Percentiles rank a stretch among this genome's conserved stretches.
phyloP scores from a whole-genome alignment of 176 grass and related monocot genomes.

The Pontederia paniculata region DNA sequence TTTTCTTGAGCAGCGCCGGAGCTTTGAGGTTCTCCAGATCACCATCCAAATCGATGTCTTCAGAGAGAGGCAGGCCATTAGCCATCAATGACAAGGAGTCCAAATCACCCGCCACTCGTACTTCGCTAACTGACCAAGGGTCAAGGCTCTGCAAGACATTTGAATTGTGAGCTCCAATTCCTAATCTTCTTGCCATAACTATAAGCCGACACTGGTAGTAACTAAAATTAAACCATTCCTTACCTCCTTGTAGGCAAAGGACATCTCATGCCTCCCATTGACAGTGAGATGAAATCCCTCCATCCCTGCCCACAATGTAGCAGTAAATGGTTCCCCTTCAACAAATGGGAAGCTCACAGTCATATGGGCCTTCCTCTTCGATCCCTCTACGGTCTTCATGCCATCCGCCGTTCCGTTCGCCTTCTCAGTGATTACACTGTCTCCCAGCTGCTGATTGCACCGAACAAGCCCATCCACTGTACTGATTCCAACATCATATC shows the following conservation, averaged over 20 bases:
- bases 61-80: constrained; percentile 67
- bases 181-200: neutral
- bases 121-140: constrained; percentile 74
- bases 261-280: constrained; percentile 77
- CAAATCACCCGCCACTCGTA: constrained; percentile 58
- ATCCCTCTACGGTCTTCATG: constrained; percentile 18
- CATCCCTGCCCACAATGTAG: constrained; percentile 55
- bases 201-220: neutral
- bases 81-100: constrained; percentile 50
- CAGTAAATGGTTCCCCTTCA: constrained; percentile 66
- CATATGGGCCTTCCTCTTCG: constrained; percentile 26
- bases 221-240: neutral
- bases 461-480: constrained; percentile 55
- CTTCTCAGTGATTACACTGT: constrained; percentile 24
- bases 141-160: constrained; percentile 41
- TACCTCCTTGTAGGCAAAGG: constrained; percentile 75
- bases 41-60: constrained; percentile 39
- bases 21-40: constrained; percentile 48
- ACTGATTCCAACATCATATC: constrained; percentile 29
- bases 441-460: constrained; percentile 60
- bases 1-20: constrained; percentile 40
- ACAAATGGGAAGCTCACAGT: constrained; percentile 45
- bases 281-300: constrained; percentile 86
- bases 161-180: neutral
- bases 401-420: constrained; percentile 27